phyloP scores from a whole-genome alignment of 164 flowering plant genomes.

The Nymphaea thermarum region DNA sequence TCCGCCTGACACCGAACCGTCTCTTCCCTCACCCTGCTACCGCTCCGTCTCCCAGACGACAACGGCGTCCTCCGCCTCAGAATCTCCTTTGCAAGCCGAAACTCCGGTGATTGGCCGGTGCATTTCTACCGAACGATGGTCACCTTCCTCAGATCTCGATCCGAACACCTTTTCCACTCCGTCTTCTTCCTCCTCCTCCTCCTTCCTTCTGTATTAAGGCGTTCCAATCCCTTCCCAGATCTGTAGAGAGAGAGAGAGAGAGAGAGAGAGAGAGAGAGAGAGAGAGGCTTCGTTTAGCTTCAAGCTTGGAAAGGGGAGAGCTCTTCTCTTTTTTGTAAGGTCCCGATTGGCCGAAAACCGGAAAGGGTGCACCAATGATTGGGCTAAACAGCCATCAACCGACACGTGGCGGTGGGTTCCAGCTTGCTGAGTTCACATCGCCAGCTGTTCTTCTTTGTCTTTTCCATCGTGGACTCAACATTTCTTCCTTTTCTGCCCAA shows the following conservation, averaged over 20 bases:
- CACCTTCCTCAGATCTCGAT: neutral
- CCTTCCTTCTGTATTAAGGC: neutral
- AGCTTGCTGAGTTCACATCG: neutral
- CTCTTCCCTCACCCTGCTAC: constrained; percentile 10
- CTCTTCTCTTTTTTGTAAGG: neutral
- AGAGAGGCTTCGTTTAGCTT: neutral
- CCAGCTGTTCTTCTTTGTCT: neutral
- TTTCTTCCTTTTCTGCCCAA: neutral
- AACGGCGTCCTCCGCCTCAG: constrained; percentile 28
- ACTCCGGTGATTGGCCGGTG: neutral
- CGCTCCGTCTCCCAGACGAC: constrained; percentile 63
- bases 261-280: neutral
- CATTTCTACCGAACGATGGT: neutral
- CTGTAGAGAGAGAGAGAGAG: neutral
- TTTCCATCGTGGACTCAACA: neutral
- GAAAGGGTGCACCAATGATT: neutral
- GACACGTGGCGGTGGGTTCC: neutral
- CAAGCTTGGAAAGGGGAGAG: neutral
- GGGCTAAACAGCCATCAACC: neutral
- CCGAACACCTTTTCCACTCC: neutral
- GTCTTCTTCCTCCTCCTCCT: neutral
- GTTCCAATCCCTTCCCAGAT: too few species aligned
- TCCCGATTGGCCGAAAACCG: neutral
- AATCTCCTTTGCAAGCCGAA: constrained; percentile 17
- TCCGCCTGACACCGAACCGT: neutral